Base-by-base conservation (phyloP, 257 asterid species). In the Euphrasia confusa region DNA sequence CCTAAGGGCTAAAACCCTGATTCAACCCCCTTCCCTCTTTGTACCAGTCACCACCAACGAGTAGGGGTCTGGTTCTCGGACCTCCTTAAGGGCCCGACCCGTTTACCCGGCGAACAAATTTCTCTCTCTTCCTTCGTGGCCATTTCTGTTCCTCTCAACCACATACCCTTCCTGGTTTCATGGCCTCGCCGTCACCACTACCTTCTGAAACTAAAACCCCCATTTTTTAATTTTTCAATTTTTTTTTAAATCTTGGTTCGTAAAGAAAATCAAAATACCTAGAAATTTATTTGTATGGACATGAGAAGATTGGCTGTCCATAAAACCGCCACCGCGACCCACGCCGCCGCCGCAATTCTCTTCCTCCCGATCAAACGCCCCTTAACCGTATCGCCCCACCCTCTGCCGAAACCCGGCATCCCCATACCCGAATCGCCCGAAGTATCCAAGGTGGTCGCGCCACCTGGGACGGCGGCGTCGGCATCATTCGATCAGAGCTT, bases 311-410 rank as follows among this genome's bases (percentile, higher is more conserved):
- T 77, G 68, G 48, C 74, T 5, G 70, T 33, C 32, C 70, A 56
- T 49, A 70, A 48, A 56, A 50, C 77, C 39, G 65, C 77, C 75
- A 63, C 75, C 56, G 70, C 75, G 50, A 56, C 9, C 60, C 10
- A 27, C 54, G 66, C 54, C 65, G 67, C 80, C 67, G 76, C 78
- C 67, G 80, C 82, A 18, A 48, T 74, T 14, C 67, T 76, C 64
- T 81, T 78, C 48, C 62, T 37, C 39, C 83, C 81, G 37, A 73
- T 81, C 68, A 78, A 69, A 56, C 80, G 87, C 7, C 87, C 82
- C 0, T 44, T 81, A n/a, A 81, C 84, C 3, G 72, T 76, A 28
- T 78, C 79, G 2, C 70, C 75, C 6, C 68, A 71, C n/a, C 74
- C 71, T n/a, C 15, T 67, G 3, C 78, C 53, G 15, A 63, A 68